Percentiles rank a stretch among this genome's conserved stretches.
phyloP scores from a whole-genome alignment of 257 asterid genomes.

The Perilla frutescens region DNA sequence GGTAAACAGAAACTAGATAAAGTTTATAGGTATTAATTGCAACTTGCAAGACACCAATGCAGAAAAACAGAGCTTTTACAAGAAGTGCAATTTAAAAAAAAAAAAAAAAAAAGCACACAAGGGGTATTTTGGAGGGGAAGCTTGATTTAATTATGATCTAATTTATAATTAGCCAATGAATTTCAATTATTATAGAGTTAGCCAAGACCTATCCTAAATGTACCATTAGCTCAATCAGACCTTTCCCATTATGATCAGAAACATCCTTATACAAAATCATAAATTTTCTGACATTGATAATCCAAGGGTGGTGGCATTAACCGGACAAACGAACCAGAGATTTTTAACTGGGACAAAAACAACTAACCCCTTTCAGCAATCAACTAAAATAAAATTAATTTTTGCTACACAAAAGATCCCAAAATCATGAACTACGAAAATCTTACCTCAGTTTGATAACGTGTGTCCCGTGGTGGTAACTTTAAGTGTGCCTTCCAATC shows the following conservation, averaged over 20 bases:
- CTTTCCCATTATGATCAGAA: background rate
- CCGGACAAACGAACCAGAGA: conserved; percentile 5
- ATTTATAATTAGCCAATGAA: background rate
- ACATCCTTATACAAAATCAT: conserved; percentile 3
- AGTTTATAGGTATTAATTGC: background rate
- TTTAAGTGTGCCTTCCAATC: conserved; percentile 82
- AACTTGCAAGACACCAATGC: background rate
- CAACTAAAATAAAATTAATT: background rate
- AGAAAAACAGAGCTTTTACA: conserved; percentile 4
- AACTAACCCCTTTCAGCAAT: conserved; percentile 2
- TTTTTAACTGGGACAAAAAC: background rate
- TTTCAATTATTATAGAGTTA: background rate
- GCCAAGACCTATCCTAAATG: conserved; percentile 25
- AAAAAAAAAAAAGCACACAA: background rate
- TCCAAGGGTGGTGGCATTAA: conserved; percentile 1
- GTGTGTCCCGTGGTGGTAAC: conserved; percentile 74
- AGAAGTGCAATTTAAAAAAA: background rate
- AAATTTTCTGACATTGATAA: background rate
- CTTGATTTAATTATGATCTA: background rate
- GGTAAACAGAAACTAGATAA: conserved; percentile 16
- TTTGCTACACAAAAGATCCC: conserved; percentile 10
- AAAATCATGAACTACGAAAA: conserved; percentile 5
- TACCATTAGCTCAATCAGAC: conserved; percentile 8
- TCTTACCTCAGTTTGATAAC: conserved; percentile 82
- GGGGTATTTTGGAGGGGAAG: background rate